Base-by-base conservation (phyloP, 2,329 filamentous ascomycete species). In the Arthroderma sp. region DNA sequence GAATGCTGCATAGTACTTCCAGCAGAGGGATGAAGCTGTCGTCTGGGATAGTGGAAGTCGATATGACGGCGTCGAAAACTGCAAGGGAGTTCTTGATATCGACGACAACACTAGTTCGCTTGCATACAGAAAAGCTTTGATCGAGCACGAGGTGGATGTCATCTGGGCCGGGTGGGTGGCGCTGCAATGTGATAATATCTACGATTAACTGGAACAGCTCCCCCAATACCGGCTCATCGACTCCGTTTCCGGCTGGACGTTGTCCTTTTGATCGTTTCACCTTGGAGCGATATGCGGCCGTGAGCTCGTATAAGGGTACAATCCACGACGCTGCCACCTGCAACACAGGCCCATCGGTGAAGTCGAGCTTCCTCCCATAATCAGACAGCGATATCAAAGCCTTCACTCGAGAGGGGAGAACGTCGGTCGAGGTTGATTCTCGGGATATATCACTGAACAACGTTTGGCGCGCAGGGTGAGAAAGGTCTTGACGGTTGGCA, bases 1-100 rank as follows among this genome's bases (percentile, higher is more conserved):
- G 64, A 28, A 68, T 68, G 47, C 63, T 66, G 55, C 64, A 68
- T 32, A 68, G 53, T 30, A 68, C 63, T 44, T 68, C 64, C 29
- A 68, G 50, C 40, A 68, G 51, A 29, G 57, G 52, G 32, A 56
- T 46, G 39, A 67, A 65, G 43, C 58, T 66, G 46, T 50, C 48
- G 36, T 65, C 56, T 3, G 65, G 65, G 2, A 68, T 56, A 48
- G 63, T 56, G n/a, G 59, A 56, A 45, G 62, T 66, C 30, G 62
- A 52, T 38, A 68, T 66, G 36, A 66, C 56, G n/a, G 64, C 61
- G 46, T 66, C 65, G 42, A 68, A 65, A 7, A 68, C 56, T 27
- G 58, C 56, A 7, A 68, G 50, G 1, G 64, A 60, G 43, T 66
- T 64, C 43, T 66, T 68, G 22, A 68, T 65, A 44, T 68, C 65